These are phyloP conservation scores for Linaria vulgaris DNA, from an alignment of 257 asterid species.

Conservation along the genomic window DNA sequence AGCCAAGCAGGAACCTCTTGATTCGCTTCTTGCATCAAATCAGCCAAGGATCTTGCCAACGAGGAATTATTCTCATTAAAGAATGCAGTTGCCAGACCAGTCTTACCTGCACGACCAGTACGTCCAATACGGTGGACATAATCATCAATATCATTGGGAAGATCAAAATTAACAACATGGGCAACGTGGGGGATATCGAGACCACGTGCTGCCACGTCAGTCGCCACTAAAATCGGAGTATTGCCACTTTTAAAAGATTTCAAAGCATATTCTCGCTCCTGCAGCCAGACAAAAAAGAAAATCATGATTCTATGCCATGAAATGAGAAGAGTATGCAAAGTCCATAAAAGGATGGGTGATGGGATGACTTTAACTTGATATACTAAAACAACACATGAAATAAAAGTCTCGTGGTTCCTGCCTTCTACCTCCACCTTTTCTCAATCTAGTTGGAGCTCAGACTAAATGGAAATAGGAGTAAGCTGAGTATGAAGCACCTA, in stretches of 20 bases:
- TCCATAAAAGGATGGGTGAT: not conserved
- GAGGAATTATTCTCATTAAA: conserved; percentile 79
- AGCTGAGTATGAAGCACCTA: not conserved
- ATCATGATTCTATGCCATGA: not conserved
- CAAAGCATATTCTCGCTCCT: conserved; percentile 88
- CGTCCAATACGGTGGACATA: conserved; percentile 96
- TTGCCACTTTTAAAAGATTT: conserved; percentile 87
- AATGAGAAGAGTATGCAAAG: not conserved
- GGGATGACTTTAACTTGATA: not conserved
- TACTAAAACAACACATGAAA: not conserved
- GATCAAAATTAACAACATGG: conserved; percentile 90
- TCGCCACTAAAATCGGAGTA: conserved; percentile 88
- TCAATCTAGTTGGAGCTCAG: not conserved
- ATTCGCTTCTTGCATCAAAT: conserved; percentile 90
- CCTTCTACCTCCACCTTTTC: not conserved
- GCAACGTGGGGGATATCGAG: conserved; percentile 96
- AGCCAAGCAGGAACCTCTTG: conserved; percentile 98
- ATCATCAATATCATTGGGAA: conserved; percentile 90
- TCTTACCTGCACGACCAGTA: conserved; percentile 92
- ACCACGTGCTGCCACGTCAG: conserved; percentile 98
- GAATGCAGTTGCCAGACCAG: conserved; percentile 92
- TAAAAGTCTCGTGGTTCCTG: not conserved
- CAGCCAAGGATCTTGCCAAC: conserved; percentile 69
- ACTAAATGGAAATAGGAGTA: not conserved
- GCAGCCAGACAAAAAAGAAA: conserved; percentile 28